Evolutionary conservation across 2,329 filamentous ascomycete species (phyloP), one percentile per base, ranked within the genome.

Genomic region (Fusarium multiceps): DNA sequence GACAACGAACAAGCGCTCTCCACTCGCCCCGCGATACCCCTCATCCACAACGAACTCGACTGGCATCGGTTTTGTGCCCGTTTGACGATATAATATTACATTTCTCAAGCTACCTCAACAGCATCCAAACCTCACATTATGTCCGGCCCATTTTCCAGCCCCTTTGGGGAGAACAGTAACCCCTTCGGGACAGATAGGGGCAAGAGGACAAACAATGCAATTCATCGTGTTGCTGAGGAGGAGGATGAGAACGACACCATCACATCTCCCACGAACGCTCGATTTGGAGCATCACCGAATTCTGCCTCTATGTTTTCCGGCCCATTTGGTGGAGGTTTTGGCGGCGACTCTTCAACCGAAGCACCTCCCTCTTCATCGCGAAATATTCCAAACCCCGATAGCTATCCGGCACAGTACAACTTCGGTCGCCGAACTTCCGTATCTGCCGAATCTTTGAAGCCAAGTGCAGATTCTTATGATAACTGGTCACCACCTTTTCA

Each of bases 401-500:
- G 89, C 74, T 93, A 97, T 77, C 96, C 96, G 59, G 92, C 89
- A 74, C 94, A 98, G 80, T 98, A 98, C 83, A 97, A 97, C 80
- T 91, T 97, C 81, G 92, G 89, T 74, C 92, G 96, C 69, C 93
- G 96, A 75, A 98, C 94, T 41, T 98, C 96, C 6, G 96, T 99
- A 55, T 98, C 96, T 42, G 96, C 96, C 53, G 96, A 99, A 82
- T 98, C 95, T 3, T 86, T 98, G 76, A 97, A 97, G 80, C 96
- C 96, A 20, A 92, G 90, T 50, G 90, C 92, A 32, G 91, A 94
- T 64, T 89, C 89, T 60, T 91, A 93, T 75, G 93, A 96, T 79
- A 96, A 93, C 80, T 99, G 95, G 94, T 88, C 90, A 30, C 93
- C 96, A 11, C 96, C 96, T 4, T 88, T 88, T 74, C 93, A 96